A percentile compares a stretch with the other conserved stretches of the same genome.
Conservation (phyloP, 2,329 filamentous ascomycete species). For the Cylindrodendrum hubeiense region DNA sequence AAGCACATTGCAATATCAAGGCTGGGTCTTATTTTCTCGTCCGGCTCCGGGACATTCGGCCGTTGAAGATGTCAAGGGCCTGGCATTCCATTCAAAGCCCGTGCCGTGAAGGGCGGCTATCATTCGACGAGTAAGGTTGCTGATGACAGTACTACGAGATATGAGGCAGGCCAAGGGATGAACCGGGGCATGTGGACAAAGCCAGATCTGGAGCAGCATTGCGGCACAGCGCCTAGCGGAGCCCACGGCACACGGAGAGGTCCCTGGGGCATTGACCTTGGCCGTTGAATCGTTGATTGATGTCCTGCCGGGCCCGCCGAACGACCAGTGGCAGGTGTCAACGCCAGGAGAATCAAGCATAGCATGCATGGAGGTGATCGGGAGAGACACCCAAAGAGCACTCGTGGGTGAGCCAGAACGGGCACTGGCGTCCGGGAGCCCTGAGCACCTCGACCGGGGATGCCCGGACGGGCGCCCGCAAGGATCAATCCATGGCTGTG, state of each 20-base stretch:
- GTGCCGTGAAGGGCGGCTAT: not conserved
- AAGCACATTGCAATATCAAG: not conserved
- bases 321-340: constrained; percentile 18
- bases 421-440: constrained; percentile 31
- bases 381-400: constrained; percentile 37
- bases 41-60: not conserved
- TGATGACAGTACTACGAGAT: not conserved
- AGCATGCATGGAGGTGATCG: constrained; percentile 24
- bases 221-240: constrained; percentile 23
- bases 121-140: not conserved
- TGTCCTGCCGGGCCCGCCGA: constrained; percentile 20
- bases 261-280: not conserved
- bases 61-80: not conserved
- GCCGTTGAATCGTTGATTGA: constrained; percentile 2
- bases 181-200: constrained; percentile 1
- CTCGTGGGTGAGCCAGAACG: constrained; percentile 28
- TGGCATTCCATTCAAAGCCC: not conserved
- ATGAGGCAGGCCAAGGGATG: not conserved
- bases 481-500: constrained; percentile 27
- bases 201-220: constrained; percentile 13
- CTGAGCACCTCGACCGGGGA: constrained; percentile 13
- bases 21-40: not conserved
- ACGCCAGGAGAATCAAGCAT: constrained; percentile 14
- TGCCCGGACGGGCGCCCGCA: constrained; percentile 9
- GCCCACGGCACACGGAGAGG: constrained; percentile 12